Base-by-base conservation (phyloP, 164 flowering plant genomes). In the Taxillus chinensis region DNA sequence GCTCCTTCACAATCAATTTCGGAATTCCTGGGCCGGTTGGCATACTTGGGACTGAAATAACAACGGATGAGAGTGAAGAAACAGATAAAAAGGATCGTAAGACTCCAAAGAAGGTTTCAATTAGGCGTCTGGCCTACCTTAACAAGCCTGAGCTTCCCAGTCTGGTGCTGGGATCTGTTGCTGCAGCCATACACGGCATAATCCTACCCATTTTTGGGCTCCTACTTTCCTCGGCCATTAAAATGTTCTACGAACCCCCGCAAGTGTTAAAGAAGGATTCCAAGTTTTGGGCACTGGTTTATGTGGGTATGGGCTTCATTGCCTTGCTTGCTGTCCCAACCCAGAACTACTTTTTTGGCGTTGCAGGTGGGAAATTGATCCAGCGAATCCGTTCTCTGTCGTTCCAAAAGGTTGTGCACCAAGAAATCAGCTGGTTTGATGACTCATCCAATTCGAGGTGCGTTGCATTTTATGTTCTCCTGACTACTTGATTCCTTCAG, bases 371-470 rank as follows among this genome's bases (percentile, higher is more conserved):
- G 2, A 82, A 75, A 55, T 71, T 85, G 60, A 80, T 87, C 2
- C 61, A 70, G 52, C 64, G 95, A 40, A 79, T 85, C 13, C 81
- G 90, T 45, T 67, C 85, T 53, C 45, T 82, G 76, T 72, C 82
- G 14, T 85, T 87, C 43, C 66, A 72, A 64, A 80, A 80, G 64
- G 80, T 83, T 17, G 86, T 83, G 10, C 77, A 80, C 71, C 85
- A 83, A 71, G 79, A 85, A 64, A 83, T 87, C 56, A 79, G 84
- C 45, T 87, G 87, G 90, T 85, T 87, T 57, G 90, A 87, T 52
- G 82, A 85, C 39, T 79, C 86, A 59, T 57, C 68, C 41, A 79
- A 87, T 69, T 79, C 90, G 64, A 87, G 90, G 89, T 83, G 3
- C 11, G 65, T 59, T 46, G 13, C 27, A 48, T 11, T 11, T 11